Evolutionary conservation across 177 flowering plant species (phyloP), one percentile per base, ranked within the genome.

Genomic region (Vitis hybrid): DNA sequence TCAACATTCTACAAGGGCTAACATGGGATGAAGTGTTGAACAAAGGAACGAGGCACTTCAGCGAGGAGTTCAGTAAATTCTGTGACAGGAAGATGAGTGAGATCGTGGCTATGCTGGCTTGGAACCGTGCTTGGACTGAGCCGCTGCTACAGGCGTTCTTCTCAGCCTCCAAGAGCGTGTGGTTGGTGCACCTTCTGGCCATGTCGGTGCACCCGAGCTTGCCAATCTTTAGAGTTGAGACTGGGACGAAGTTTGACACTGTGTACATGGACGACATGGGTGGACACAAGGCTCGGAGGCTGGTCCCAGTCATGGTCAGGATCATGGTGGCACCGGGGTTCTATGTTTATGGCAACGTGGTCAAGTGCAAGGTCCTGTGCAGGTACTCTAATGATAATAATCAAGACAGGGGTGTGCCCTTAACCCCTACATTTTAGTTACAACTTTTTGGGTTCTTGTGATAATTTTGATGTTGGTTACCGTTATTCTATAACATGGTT

Each of bases 301-400:
- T 85, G 82, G 83, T 79, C 11, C 93, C 93, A 1, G 26, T 75
- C n/a, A 52, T 70, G 77, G 94, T 95, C 3, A 80, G 92, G 70
- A 76, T 90, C 80, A 93, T 93, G 99, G 96, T 88, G 2, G 86
- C 93, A 48, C 99, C 99, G 0, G 99, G 99, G 62, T 95, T 93
- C 74, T 93, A 90, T 66, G 91, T 90, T 0, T 80, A 76, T 60
- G 87, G 81, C 3, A 88, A 78, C 69, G 91, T 91, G 74, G 88
- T 95, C 62, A 95, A 93, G 83, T 92, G 96, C 77, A 95, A 85
- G 87, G 99, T 95, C 12, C 77, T 93, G 5, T 90, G 96, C 80
- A 85, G 90, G 85, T 90, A 91, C 68, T 13, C 59, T 58, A 68
- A 12, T 65, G 67, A 33, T 63, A 74, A 15, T 64, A 56, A 39